Conservation (phyloP, 164 flowering plant genomes). For the Umbilicus rupestris region DNA sequence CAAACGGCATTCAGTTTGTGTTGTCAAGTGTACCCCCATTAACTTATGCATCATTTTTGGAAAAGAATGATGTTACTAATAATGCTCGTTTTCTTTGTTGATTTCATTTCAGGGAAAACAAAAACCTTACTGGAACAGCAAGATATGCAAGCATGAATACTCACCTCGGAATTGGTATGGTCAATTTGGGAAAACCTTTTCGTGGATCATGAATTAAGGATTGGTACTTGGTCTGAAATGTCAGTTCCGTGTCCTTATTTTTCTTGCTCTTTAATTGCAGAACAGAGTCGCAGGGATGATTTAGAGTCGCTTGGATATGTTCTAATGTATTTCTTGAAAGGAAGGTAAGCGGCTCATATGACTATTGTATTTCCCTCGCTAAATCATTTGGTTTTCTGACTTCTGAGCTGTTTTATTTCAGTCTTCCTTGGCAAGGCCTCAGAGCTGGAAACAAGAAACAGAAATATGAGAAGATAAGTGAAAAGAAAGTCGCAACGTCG, state of each 20-base stretch:
- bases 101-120: conserved; percentile 46
- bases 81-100: background rate
- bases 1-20: too few relatives aligned
- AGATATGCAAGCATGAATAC: conserved; percentile 77
- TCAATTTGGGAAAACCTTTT: background rate
- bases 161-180: conserved; percentile 65
- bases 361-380: background rate
- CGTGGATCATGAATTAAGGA: too few relatives aligned
- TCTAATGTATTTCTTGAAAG: conserved; percentile 60
- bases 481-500: conserved; percentile 60
- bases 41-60: background rate
- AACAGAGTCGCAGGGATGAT: conserved; percentile 72
- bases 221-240: too few relatives aligned
- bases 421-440: conserved; percentile 75
- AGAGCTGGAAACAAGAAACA: conserved; percentile 69
- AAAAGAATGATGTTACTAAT: background rate
- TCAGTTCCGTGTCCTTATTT: background rate
- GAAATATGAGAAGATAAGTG: conserved; percentile 65
- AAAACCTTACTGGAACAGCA: conserved; percentile 71
- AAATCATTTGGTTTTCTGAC: conserved; percentile 6
- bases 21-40: too few relatives aligned
- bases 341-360: conserved; percentile 31
- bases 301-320: conserved; percentile 69
- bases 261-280: conserved; percentile 18
- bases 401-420: conserved; percentile 16